Base-by-base conservation (phyloP, 1,284 basidiomycete genomes). In the Dichomitus squalens region DNA sequence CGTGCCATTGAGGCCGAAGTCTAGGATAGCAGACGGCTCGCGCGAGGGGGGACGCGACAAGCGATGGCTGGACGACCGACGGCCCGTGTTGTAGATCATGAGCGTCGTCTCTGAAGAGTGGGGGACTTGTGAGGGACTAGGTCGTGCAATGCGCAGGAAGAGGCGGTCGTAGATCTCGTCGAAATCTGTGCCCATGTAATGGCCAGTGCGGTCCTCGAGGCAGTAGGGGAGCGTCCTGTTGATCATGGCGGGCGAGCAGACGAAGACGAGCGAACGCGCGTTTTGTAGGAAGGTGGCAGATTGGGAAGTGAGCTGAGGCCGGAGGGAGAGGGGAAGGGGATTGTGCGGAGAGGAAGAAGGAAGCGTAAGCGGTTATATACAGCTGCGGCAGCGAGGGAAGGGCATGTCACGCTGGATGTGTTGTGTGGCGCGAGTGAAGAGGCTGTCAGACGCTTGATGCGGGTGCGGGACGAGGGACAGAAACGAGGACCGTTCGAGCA, bases 91-190 rank as follows among this genome's bases (percentile, higher is more conserved):
- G 70, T 85, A 88, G 50, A 90, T 79, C 67, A 68, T 68, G 18
- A 68, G 61, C 33, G 68, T 67, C 9, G 60, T 38, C 20, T 52
- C 48, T 9, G 60, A 25, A 20, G 43, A 48, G 40, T 52, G 52
- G n/a, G 52, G 40, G 20, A 46, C 27, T 20, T 56, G 58, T 12
- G 48, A 11, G n/a, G 55, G 68, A 4, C 55, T 61, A 18, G 75
- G 70, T 2, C 79, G 78, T 4, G 78, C 70, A 41, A 88, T 76
- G 56, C 84, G 85, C 55, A 87, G 79, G 73, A 87, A 90, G 62
- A 83, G 72, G 54, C 87, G 82, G 72, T 90, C 87, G 67, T 90
- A 90, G 63, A 88, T 81, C 64, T 90, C 87, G 66, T 90, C 86
- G 63, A 84, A 88, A 73, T 89, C 86, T 0, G 85, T 80, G 47